Evolutionary conservation across 192 early-diverging fungal species (phyloP).

Genomic region (Backusella tuberculispora): DNA sequence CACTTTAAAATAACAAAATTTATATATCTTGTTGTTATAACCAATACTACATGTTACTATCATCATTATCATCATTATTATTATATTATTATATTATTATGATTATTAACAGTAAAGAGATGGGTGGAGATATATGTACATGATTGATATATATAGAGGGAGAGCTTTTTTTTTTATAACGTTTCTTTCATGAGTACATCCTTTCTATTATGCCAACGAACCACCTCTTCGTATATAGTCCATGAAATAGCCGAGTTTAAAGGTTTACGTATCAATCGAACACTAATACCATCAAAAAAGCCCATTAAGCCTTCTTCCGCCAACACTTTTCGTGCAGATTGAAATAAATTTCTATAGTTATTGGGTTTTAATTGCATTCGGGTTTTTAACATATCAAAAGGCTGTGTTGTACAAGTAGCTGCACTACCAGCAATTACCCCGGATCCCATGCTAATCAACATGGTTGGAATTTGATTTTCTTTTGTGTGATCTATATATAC

Average conservation of each 20-base stretch:
- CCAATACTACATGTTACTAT: too few species aligned
- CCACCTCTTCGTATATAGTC: conserved; percentile 87
- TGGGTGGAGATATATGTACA: not conserved
- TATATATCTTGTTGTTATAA: too few species aligned
- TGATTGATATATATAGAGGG: not conserved
- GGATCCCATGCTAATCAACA: conserved; percentile 38
- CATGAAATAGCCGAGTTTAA: conserved; percentile 87
- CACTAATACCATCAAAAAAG: conserved; percentile 84
- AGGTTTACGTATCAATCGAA: conserved; percentile 83
- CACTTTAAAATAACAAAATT: too few species aligned
- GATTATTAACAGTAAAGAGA: not conserved
- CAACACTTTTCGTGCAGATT: conserved; percentile 51
- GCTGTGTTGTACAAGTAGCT: conserved; percentile 84
- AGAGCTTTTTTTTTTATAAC: not conserved
- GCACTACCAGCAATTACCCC: conserved; percentile 67
- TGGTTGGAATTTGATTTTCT: conserved; percentile 34
- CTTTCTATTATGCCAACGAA: conserved; percentile 44
- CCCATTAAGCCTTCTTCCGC: conserved; percentile 74
- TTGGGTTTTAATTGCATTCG: conserved; percentile 86
- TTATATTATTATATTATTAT: not conserved
- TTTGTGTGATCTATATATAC: conserved; percentile 1
- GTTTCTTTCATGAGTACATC: not conserved
- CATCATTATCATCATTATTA: too few species aligned
- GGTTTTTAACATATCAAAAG: conserved; percentile 93
- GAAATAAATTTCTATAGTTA: conserved; percentile 62